phyloP scores from a whole-genome alignment of 441 rosid species.

The Pelargonium citronellum region DNA sequence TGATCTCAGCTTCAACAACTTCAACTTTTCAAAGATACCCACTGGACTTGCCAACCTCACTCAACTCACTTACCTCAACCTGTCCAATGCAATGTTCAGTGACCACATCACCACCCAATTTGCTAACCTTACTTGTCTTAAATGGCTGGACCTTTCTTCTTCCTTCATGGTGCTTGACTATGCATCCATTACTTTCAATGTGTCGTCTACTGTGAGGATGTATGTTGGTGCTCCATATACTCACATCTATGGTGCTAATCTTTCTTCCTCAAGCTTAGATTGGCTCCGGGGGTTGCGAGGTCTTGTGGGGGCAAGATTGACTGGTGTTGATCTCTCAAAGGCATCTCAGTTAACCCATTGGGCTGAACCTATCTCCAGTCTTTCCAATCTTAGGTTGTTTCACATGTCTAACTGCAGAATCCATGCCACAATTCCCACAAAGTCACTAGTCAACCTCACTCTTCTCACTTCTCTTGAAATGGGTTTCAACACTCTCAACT shows the following conservation, averaged over 20 bases:
- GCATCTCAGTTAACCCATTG: slow-evolving; percentile 19
- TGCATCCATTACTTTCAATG: neutral
- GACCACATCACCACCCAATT: slow-evolving; percentile 3
- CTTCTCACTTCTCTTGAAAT: slow-evolving; percentile 14
- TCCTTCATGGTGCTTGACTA: neutral
- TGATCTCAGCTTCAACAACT: slow-evolving; percentile 15
- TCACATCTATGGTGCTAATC: slow-evolving; percentile 7
- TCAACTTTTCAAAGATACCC: slow-evolving; percentile 9
- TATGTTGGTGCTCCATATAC: neutral
- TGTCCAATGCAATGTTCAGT: slow-evolving; percentile 9
- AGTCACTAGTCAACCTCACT: slow-evolving; percentile 26
- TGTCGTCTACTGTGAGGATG: slow-evolving; percentile 15
- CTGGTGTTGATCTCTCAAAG: slow-evolving; percentile 25
- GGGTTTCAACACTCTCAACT: slow-evolving; percentile 22
- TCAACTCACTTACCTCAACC: neutral
- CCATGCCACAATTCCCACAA: slow-evolving; percentile 15
- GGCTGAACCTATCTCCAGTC: slow-evolving; percentile 24
- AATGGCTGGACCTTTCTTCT: neutral
- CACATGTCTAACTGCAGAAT: slow-evolving; percentile 20
- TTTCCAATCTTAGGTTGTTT: slow-evolving; percentile 18
- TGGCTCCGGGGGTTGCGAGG: slow-evolving; percentile 20
- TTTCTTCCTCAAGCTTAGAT: slow-evolving; percentile 18
- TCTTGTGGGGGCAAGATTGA: slow-evolving; percentile 14
- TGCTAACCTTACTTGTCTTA: neutral
- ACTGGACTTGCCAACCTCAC: neutral